Base-by-base conservation (phyloP, 2,329 filamentous ascomycete species). In the Colletotrichum sp. region DNA sequence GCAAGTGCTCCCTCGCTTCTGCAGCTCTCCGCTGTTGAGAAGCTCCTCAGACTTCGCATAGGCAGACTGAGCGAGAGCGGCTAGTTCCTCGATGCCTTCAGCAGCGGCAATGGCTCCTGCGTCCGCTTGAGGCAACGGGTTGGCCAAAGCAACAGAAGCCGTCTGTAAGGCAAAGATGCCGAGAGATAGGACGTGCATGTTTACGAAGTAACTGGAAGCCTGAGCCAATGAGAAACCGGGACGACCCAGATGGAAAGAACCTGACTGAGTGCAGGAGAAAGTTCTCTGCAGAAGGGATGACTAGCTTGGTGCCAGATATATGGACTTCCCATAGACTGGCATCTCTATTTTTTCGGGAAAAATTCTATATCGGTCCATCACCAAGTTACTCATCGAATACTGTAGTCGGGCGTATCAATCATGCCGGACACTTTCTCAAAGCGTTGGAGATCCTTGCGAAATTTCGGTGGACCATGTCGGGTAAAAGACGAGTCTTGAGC, bases 181-280 rank as follows among this genome's bases (percentile, higher is more conserved):
- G 8, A 77, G 34, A n/a, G 48, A 60, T 25, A 39, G 22, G 34
- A 58, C 58, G 48, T 56, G 70, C 70, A 72, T 68, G 48, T n/a
- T 60, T n/a, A 30, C 8, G 10, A 16, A 12, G n/a, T 34, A 16
- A 28, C 13, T 12, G n/a, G 18, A 15, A 13, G 34, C 3, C 22
- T 52, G n/a, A 39, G 62, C 25, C 25, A 27, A 52, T 25, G 39
- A 32, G n/a, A 25, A 27, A 34, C 3, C 15, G 84, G 85, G 86
- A 87, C 79, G 87, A 85, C 67, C 79, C 79, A 39, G 85, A 52
- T 52, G 10, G 81, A 9, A 84, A 78, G 8, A 80, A 78, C 1
- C 81, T 48, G 56, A 12, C 60, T 65, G 60, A 65, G 30, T 15
- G 60, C 28, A 32, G 39, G 15, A 27, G 16, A 30, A 56, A 15